Evolutionary conservation across 169 alveolate species (phyloP), one percentile per base, ranked within the genome.

Genomic region (Eimeria nieschulzi): DNA sequence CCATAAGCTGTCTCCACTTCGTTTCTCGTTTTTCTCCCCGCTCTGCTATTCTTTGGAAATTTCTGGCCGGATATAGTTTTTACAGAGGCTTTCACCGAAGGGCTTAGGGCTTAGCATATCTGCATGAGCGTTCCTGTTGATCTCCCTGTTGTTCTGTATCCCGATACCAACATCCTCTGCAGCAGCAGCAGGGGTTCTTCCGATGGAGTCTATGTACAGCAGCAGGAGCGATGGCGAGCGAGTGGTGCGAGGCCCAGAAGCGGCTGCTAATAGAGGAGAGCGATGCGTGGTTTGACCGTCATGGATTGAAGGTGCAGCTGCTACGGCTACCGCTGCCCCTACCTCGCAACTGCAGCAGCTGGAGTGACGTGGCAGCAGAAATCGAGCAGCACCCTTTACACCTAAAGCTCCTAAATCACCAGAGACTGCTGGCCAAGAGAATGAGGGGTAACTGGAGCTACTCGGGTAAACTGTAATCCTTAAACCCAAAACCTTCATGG

Each of bases 311-410:
- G 63, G 76, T 80, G 61, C 78, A 26, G 88, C 88, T 59, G 78
- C 76, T 59, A 76, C 88, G 76, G 76, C 88, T 61, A 63, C 88
- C 63, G 76, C 88, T 80, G 76, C 53, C 75, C n/a, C 46, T 80
- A 33, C 88, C 78, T n/a, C 88, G 75, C 7, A 25, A 25, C 73
- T 79, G 75, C 73, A 55, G 55, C 59, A 61, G 17, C 59, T 61
- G 71, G 75, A 73, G 61, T 9, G 87, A 55, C 12, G 75, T 79
- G 26, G 87, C 87, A 56, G 87, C 73, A 10, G 75, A 75, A 54
- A 71, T 79, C 61, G 75, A 55, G 71, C 87, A 12, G 39, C n/a
- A 55, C 75, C 87, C 73, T 10, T 63, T 79, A 56, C 87, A 56
- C 61, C 66, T 79, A 25, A 55, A 56, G 75, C 87, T 79, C 7